These are phyloP conservation scores for Neofusicoccum sp. DNA, from an alignment of 2,329 filamentous ascomycete species.

Conservation along the genomic window DNA sequence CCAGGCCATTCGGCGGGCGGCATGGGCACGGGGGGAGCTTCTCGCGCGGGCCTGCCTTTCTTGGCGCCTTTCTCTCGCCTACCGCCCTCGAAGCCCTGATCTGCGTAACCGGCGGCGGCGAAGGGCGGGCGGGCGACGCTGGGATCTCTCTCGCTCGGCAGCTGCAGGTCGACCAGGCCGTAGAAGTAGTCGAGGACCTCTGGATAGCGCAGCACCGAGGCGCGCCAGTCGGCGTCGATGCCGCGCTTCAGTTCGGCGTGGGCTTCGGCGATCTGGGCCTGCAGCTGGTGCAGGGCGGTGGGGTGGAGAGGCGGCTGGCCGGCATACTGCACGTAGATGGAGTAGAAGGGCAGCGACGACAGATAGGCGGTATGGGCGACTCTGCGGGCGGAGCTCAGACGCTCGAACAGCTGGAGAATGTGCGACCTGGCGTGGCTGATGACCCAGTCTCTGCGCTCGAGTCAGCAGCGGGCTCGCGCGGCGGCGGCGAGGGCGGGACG, in stretches of 20 bases:
- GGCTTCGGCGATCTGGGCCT: slow-evolving; percentile 59
- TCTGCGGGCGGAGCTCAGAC: slow-evolving; percentile 40
- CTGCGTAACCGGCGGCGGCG: slow-evolving; percentile 37
- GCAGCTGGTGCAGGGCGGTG: slow-evolving; percentile 39
- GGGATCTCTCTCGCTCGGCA: slow-evolving; percentile 56
- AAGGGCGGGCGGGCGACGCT: slow-evolving; percentile 40
- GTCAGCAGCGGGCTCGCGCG: neutral
- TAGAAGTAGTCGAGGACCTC: slow-evolving; percentile 81
- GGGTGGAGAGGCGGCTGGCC: slow-evolving; percentile 45
- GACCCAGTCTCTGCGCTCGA: slow-evolving; percentile 45
- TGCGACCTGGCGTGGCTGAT: slow-evolving; percentile 45
- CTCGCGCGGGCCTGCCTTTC: slow-evolving; percentile 34
- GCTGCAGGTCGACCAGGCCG: slow-evolving; percentile 63
- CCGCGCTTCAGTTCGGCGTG: slow-evolving; percentile 67
- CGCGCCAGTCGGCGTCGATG: slow-evolving; percentile 76
- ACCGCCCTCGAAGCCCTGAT: slow-evolving; percentile 31
- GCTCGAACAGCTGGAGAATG: slow-evolving; percentile 45
- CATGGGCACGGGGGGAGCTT: slow-evolving; percentile 26
- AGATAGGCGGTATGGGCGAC: slow-evolving; percentile 44
- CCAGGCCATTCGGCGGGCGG: slow-evolving; percentile 20
- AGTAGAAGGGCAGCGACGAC: slow-evolving; percentile 45
- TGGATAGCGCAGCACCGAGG: slow-evolving; percentile 72
- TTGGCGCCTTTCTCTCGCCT: slow-evolving; percentile 30
- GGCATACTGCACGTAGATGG: slow-evolving; percentile 46
- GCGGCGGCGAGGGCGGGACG: neutral